These are phyloP conservation scores for Epichloe scottii DNA, from an alignment of 2,329 filamentous ascomycete genomes.

Conservation along the genomic window DNA sequence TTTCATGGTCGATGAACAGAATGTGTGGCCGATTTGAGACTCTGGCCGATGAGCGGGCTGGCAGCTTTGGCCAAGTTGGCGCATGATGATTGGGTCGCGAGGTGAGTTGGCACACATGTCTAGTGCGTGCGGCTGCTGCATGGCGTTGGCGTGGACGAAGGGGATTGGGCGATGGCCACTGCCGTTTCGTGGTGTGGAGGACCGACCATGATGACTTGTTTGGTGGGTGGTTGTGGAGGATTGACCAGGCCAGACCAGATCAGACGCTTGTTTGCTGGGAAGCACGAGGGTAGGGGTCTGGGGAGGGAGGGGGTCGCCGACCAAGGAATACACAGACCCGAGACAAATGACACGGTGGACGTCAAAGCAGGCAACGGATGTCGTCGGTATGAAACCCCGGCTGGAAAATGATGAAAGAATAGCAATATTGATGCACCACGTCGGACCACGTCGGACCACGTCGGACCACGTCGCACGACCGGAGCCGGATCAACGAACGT, in stretches of 20 bases:
- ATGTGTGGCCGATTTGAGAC: too few species aligned
- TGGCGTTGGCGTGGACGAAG: conserved; percentile 19
- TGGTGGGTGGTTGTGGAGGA: neutral
- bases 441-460: neutral
- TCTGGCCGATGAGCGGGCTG: neutral
- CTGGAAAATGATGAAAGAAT: too few species aligned
- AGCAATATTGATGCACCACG: too few species aligned
- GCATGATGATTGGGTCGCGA: conserved; percentile 20
- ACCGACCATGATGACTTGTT: conserved; percentile 7
- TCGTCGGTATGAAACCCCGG: too few species aligned
- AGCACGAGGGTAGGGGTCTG: too few species aligned
- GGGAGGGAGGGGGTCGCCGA: too few species aligned
- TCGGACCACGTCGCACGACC: neutral
- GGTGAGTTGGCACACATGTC: conserved; percentile 14
- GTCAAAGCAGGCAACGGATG: too few species aligned
- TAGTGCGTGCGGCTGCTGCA: conserved; percentile 11
- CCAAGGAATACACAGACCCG: too few species aligned
- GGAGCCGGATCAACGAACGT: neutral
- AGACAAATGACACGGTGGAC: too few species aligned
- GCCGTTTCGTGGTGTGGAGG: conserved; percentile 11
- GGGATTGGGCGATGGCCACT: conserved; percentile 13
- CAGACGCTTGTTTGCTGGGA: too few species aligned
- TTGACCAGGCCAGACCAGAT: too few species aligned
- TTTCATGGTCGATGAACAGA: too few species aligned
- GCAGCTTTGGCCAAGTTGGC: neutral